These are phyloP conservation scores for Pseudogymnoascus sp. DNA, from an alignment of 2,329 filamentous ascomycete species.

Conservation along the genomic window DNA sequence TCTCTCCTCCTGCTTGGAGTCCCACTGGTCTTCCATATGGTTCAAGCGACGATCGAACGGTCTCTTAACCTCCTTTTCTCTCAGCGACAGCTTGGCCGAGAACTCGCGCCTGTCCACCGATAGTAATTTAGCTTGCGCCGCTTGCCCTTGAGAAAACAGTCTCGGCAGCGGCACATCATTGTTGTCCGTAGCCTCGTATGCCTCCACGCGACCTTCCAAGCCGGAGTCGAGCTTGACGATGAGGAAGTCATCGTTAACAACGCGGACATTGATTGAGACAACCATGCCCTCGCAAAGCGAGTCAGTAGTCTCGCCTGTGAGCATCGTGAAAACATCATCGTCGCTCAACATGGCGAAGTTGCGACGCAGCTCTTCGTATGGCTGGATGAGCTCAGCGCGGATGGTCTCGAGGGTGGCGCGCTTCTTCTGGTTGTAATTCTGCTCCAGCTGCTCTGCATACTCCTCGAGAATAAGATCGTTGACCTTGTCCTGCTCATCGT, in stretches of 20 bases:
- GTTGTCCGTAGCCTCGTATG: conserved; percentile 68
- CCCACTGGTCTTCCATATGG: conserved; percentile 75
- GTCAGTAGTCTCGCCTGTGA: conserved; percentile 85
- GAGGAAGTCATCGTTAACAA: conserved; percentile 86
- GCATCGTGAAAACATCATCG: conserved; percentile 88
- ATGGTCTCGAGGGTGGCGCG: conserved; percentile 94
- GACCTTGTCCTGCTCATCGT: conserved; percentile 88
- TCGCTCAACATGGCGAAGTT: conserved; percentile 62
- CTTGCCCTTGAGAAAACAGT: conserved; percentile 71
- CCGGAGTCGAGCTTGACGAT: conserved; percentile 92
- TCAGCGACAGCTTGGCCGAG: conserved; percentile 71
- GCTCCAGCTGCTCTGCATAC: conserved; percentile 91
- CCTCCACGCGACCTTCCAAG: conserved; percentile 79
- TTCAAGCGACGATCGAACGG: conserved; percentile 64
- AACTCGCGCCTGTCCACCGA: conserved; percentile 84
- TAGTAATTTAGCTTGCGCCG: conserved; percentile 76
- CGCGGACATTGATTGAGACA: conserved; percentile 76
- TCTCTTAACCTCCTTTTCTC: conserved; percentile 69
- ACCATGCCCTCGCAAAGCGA: conserved; percentile 86
- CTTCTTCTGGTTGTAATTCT: conserved; percentile 88
- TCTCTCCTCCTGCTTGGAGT: conserved; percentile 67
- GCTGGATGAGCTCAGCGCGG: conserved; percentile 80
- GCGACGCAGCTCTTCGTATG: conserved; percentile 88
- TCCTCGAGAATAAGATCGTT: conserved; percentile 95
- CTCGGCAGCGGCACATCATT: conserved; percentile 61